These are phyloP conservation scores for Mortierella sp. DNA, from an alignment of 371 early-diverging fungal genomes.

Conservation along the genomic window DNA sequence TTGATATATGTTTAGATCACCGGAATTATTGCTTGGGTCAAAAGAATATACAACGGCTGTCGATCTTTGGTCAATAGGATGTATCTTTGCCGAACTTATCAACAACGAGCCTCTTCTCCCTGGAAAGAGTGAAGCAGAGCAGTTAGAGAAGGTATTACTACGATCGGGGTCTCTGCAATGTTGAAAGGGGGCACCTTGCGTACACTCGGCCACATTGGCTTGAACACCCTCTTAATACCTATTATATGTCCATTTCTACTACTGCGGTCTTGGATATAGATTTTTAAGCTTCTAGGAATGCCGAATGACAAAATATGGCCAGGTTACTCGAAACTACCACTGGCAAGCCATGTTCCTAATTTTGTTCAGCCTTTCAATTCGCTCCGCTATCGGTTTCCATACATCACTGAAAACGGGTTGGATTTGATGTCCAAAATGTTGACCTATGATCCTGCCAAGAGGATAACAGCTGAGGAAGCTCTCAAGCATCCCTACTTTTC, in stretches of 20 bases:
- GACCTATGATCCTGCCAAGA: constrained; percentile 86
- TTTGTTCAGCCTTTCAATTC: constrained; percentile 62
- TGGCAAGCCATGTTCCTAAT: constrained; percentile 79
- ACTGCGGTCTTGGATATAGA: constrained; percentile 46
- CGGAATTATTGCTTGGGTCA: constrained; percentile 96
- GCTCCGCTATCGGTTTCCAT: constrained; percentile 73
- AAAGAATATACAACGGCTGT: constrained; percentile 93
- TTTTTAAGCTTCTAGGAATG: constrained; percentile 78
- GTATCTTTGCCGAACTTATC: constrained; percentile 93
- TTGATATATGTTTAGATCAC: constrained; percentile 81
- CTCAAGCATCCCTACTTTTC: constrained; percentile 87
- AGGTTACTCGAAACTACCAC: constrained; percentile 71
- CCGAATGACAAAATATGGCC: constrained; percentile 84
- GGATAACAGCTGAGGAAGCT: constrained; percentile 90
- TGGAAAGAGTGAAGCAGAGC: constrained; percentile 85
- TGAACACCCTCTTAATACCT: not conserved
- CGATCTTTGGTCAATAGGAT: constrained; percentile 99
- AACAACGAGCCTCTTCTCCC: constrained; percentile 77
- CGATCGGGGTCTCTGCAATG: no score
- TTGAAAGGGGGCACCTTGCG: no score
- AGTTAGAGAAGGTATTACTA: constrained; percentile 70
- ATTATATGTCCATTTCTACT: not conserved
- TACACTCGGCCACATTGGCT: no score
- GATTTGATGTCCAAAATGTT: constrained; percentile 86
- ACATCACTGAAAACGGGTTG: constrained; percentile 80